phyloP scores from a whole-genome alignment of 164 flowering plant species.

The Magnolia kwangsiensis region DNA sequence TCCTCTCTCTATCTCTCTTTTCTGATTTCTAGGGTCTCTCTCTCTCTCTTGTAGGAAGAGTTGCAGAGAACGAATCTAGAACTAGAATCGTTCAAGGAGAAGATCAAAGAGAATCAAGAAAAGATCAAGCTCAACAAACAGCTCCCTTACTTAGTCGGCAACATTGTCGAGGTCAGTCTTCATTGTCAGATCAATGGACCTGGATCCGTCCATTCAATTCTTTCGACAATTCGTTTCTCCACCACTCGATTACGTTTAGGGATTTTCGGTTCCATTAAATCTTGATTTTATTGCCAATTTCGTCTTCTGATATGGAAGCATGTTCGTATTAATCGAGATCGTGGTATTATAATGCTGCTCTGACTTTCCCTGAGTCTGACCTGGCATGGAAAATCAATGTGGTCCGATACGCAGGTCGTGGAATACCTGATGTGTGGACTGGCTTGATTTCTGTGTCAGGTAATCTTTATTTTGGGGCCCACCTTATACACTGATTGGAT shows the following conservation, averaged over 20 bases:
- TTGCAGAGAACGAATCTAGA: constrained; percentile 73
- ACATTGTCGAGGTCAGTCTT: constrained; percentile 71
- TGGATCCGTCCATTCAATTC: neutral
- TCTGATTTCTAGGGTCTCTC: neutral
- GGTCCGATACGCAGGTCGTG: too few species aligned
- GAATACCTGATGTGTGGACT: too few species aligned
- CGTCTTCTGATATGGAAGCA: neutral
- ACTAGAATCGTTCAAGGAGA: constrained; percentile 70
- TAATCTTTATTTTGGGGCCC: too few species aligned
- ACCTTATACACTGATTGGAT: too few species aligned
- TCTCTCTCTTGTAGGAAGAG: constrained; percentile 50
- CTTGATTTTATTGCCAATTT: neutral
- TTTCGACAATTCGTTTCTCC: neutral
- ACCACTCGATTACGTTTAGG: neutral
- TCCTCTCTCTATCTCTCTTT: neutral
- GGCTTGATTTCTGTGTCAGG: too few species aligned
- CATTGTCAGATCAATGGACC: too few species aligned
- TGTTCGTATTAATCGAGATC: neutral
- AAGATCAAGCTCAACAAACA: constrained; percentile 25
- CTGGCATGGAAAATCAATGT: neutral
- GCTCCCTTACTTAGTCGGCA: constrained; percentile 76
- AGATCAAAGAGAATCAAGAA: constrained; percentile 68
- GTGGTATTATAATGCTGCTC: too few species aligned
- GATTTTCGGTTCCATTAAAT: neutral
- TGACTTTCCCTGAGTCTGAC: too few species aligned